Evolutionary conservation across 306 rosid species (phyloP).

Genomic region (Prunus mume): DNA sequence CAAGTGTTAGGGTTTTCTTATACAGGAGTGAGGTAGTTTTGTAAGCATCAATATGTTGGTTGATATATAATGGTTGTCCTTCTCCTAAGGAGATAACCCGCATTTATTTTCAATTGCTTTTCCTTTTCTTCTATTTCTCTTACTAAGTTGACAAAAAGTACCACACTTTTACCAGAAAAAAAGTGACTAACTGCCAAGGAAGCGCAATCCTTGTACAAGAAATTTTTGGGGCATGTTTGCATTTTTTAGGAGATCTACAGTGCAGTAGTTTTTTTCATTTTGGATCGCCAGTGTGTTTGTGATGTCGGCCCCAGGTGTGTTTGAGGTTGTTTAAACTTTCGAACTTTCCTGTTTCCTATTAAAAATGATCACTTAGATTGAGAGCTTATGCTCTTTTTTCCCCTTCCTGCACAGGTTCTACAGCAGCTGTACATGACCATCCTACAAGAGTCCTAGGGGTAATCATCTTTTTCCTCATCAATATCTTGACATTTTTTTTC

Average conservation of each 20-base stretch:
- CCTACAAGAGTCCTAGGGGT: conserved; percentile 70
- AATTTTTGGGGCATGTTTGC: not conserved
- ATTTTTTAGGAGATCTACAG: not conserved
- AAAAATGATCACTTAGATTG: conserved; percentile 10
- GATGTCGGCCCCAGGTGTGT: too few relatives aligned
- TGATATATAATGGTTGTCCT: not conserved
- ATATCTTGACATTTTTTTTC: not conserved
- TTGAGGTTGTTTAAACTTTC: conserved; percentile 57
- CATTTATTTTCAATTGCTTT: not conserved
- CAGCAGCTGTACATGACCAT: conserved; percentile 64
- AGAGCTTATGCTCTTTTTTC: conserved; percentile 11
- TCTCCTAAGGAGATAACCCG: not conserved
- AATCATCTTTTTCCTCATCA: conserved; percentile 21
- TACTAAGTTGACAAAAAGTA: not conserved
- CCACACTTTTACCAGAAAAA: too few relatives aligned
- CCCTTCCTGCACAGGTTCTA: conserved; percentile 52
- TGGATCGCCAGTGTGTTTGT: conserved; percentile 11
- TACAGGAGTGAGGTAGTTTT: too few relatives aligned
- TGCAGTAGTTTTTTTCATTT: not conserved
- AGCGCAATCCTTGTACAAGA: not conserved
- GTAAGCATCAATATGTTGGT: not conserved
- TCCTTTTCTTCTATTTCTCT: not conserved
- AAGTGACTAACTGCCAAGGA: not conserved
- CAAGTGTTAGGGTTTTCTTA: too few relatives aligned
- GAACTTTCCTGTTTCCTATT: conserved; percentile 14